Evolutionary conservation across 139 green algal species (phyloP), one percentile per base, ranked within the genome.

Genomic region (Micromonas pusilla): DNA sequence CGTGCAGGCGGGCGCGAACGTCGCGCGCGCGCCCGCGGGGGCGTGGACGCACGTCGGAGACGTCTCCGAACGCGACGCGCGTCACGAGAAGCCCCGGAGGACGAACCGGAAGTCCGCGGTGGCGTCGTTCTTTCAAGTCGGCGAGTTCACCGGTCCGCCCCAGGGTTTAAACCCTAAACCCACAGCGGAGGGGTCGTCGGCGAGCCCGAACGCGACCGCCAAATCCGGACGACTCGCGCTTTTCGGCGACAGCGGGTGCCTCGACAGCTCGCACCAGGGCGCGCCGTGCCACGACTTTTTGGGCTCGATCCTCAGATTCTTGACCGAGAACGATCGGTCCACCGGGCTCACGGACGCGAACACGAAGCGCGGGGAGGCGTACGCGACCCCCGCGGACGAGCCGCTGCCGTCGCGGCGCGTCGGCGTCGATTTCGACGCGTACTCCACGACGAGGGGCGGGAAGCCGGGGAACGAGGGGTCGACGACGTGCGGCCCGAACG

Each of bases 171-270:
- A n/a, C n/a, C n/a, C n/a, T n/a, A n/a, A n/a, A n/a, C n/a, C n/a
- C n/a, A n/a, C n/a, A n/a, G n/a, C n/a, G n/a, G n/a, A n/a, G n/a
- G n/a, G n/a, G n/a, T n/a, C n/a, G n/a, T n/a, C n/a, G n/a, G n/a
- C n/a, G n/a, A n/a, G n/a, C n/a, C n/a, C n/a, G n/a, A n/a, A n/a
- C n/a, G n/a, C n/a, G n/a, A n/a, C n/a, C n/a, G n/a, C n/a, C n/a
- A n/a, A n/a, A n/a, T n/a, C n/a, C n/a, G n/a, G n/a, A n/a, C n/a
- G n/a, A 25, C 54, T 97, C 30, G 88, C 79, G 0, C 84, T 93
- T 1, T 93, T 91, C 62, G 88, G 91, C 13, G 94, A 99, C 84
- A 91, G 84, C 64, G 96, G 94, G 83, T 99, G 94, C 88, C 81
- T 99, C 26, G 94, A 99, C 87, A 91, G 85, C 73, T 75, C 37